Evolutionary conservation across 1,284 basidiomycete genomes (phyloP).

Genomic region (Cystobasidium sp.): DNA sequence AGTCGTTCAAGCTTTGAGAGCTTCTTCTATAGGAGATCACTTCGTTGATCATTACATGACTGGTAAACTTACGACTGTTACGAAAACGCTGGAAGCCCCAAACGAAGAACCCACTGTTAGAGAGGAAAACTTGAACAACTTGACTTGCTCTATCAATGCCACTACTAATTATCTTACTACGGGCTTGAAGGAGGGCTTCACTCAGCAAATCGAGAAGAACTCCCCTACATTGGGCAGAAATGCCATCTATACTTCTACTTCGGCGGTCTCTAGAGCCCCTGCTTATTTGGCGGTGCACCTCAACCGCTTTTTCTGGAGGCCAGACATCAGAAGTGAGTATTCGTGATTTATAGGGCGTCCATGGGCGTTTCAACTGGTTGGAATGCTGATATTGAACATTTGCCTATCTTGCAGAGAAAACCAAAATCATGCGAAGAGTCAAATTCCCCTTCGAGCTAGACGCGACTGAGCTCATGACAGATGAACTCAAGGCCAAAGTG

Average conservation of each 20-base stretch:
- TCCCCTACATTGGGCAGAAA: slow-evolving; percentile 78
- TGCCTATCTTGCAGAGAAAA: slow-evolving; percentile 52
- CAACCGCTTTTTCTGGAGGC: slow-evolving; percentile 94
- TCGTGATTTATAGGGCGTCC: no score
- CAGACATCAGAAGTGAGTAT: slow-evolving; percentile 81
- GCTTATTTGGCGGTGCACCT: slow-evolving; percentile 82
- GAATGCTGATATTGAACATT: slow-evolving; percentile 5
- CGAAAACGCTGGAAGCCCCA: slow-evolving; percentile 75
- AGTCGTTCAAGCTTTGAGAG: slow-evolving; percentile 77
- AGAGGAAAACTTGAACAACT: slow-evolving; percentile 78
- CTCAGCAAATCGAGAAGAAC: slow-evolving; percentile 79
- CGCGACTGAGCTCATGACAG: slow-evolving; percentile 77
- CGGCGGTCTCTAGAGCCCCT: slow-evolving; percentile 82
- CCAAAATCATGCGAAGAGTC: slow-evolving; percentile 75
- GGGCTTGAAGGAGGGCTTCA: slow-evolving; percentile 76
- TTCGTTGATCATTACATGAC: slow-evolving; percentile 87
- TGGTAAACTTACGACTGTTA: slow-evolving; percentile 76
- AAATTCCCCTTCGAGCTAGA: slow-evolving; percentile 89
- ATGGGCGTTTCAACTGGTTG: slow-evolving; percentile 54
- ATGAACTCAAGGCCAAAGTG: slow-evolving; percentile 64
- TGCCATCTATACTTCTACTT: slow-evolving; percentile 81
- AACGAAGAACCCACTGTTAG: slow-evolving; percentile 72
- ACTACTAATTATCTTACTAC: slow-evolving; percentile 86
- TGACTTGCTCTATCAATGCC: slow-evolving; percentile 88
- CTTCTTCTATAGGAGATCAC: slow-evolving; percentile 62